Evolutionary conservation across 306 rosid genomes (phyloP).

Genomic region (Arachis stenosperma): DNA sequence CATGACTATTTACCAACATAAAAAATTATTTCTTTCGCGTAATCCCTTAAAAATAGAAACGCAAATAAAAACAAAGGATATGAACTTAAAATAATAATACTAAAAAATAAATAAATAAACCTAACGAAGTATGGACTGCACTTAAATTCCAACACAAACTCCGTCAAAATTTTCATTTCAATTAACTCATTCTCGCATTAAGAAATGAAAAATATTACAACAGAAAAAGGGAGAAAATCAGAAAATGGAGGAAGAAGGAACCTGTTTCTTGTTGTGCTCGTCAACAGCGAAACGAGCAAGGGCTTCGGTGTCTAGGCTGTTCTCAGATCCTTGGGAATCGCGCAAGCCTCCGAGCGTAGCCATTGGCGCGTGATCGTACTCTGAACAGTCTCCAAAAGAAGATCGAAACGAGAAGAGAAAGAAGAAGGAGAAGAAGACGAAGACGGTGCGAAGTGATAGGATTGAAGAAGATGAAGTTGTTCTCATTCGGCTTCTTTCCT

Average conservation of each 20-base stretch:
- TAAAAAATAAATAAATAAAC: background rate
- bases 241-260: background rate
- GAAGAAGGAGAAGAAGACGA: constrained; percentile 8
- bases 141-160: background rate
- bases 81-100: background rate
- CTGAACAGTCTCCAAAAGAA: constrained; percentile 31
- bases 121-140: background rate
- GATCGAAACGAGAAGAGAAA: constrained; percentile 24
- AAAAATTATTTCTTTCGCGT: no score
- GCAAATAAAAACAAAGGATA: background rate
- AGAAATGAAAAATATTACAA: background rate
- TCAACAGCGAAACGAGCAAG: constrained; percentile 88
- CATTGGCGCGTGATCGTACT: constrained; percentile 48
- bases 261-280: constrained; percentile 78
- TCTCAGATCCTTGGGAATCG: constrained; percentile 53
- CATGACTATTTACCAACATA: no score
- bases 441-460: background rate
- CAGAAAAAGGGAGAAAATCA: background rate
- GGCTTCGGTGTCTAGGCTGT: constrained; percentile 56
- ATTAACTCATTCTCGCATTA: background rate
- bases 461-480: background rate
- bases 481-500: constrained; percentile 40
- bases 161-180: background rate
- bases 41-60: no score
- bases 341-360: constrained; percentile 57